Conservation (phyloP, 495 filamentous ascomycete genomes). For the Penicillium bovifimosum region DNA sequence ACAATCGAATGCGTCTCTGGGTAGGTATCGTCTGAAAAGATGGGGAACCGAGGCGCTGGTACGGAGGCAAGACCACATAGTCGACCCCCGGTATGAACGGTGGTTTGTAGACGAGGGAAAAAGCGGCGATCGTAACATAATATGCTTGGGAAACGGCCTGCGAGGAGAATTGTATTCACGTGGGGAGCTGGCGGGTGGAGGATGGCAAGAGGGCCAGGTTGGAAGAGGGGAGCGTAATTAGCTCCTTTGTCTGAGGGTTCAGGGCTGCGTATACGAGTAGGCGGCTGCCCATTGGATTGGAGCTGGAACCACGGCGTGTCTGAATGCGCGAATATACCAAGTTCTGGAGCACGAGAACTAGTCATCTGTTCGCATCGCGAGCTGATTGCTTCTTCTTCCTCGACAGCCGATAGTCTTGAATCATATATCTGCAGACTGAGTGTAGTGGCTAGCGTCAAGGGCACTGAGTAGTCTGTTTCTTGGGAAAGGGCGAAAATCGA, state of each 20-base stretch:
- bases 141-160: constrained; percentile 85
- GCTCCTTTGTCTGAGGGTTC: constrained; percentile 34
- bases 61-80: constrained; percentile 73
- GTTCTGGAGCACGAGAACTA: constrained; percentile 22
- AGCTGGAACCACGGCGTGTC: constrained; percentile 38
- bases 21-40: constrained; percentile 45
- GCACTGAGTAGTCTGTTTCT: constrained; percentile 59
- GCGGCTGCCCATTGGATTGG: constrained; percentile 35
- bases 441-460: constrained; percentile 81
- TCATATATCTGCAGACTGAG: constrained; percentile 82
- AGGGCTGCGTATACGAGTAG: constrained; percentile 41
- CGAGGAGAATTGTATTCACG: constrained; percentile 51
- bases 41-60: constrained; percentile 53
- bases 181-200: constrained; percentile 61
- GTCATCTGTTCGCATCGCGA: constrained; percentile 36
- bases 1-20: constrained; percentile 59
- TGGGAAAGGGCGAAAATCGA: constrained; percentile 80
- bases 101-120: constrained; percentile 71
- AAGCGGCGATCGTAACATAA: constrained; percentile 82
- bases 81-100: constrained; percentile 77
- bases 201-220: constrained; percentile 78
- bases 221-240: constrained; percentile 67
- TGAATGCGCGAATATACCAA: constrained; percentile 31
- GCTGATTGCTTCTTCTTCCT: constrained; percentile 41
- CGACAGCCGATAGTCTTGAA: constrained; percentile 46